A percentile compares a stretch with the other conserved stretches of the same genome.
Evolutionary conservation across 345 rosid species (phyloP).

Genomic region (Corchorus capsularis): DNA sequence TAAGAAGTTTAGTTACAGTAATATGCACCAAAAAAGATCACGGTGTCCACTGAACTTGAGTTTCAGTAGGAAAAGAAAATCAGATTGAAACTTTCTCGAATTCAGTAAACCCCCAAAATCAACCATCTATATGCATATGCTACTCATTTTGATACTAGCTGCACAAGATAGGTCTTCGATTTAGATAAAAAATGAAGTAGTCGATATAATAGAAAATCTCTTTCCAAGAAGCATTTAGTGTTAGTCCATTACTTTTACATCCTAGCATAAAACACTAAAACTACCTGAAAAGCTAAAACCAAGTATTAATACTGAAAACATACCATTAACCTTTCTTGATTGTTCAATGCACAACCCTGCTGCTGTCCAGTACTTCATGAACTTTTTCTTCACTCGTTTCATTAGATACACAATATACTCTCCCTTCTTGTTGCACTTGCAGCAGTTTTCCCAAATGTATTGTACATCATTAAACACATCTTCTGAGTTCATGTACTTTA

Average conservation of each 20-base stretch:
- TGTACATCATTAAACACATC: constrained; percentile 60
- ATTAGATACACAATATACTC: constrained; percentile 62
- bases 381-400: constrained; percentile 65
- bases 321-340: constrained; percentile 36
- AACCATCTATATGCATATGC: not conserved
- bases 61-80: not conserved
- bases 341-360: constrained; percentile 49
- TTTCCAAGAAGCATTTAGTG: not conserved
- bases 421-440: constrained; percentile 58
- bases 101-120: not conserved
- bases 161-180: not conserved
- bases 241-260: no score
- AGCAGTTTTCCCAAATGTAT: constrained; percentile 61
- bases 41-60: not conserved
- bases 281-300: not conserved
- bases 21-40: not conserved
- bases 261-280: no score
- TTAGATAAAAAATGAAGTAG: not conserved
- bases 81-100: not conserved
- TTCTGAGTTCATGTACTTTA: constrained; percentile 51
- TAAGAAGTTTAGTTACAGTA: constrained; percentile 5
- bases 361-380: constrained; percentile 61
- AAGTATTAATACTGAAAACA: not conserved
- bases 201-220: not conserved
- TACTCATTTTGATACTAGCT: not conserved